Conservation (phyloP, 805 yeast species). For the Candida manassasensis region DNA sequence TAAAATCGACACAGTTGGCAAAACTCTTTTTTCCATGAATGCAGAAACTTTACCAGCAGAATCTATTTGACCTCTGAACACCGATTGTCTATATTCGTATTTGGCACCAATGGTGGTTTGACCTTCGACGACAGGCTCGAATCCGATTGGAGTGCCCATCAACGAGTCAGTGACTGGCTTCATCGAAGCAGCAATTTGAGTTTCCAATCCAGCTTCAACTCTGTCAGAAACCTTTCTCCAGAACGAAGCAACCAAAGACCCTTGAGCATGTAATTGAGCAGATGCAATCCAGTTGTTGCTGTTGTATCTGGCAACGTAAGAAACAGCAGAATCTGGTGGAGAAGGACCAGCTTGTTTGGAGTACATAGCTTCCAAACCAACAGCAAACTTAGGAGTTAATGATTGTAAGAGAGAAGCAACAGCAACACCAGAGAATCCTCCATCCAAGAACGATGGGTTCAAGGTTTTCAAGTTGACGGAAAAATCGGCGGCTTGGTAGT, state of each 20-base stretch:
- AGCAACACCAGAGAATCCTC: conserved; percentile 78
- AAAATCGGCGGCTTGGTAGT: conserved; percentile 84
- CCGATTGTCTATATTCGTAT: conserved; percentile 94
- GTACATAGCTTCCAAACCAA: conserved; percentile 92
- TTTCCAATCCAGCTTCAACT: conserved; percentile 92
- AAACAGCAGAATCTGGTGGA: conserved; percentile 82
- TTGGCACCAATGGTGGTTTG: conserved; percentile 93
- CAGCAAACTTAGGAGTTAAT: conserved; percentile 72
- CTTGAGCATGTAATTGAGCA: conserved; percentile 91
- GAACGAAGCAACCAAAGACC: conserved; percentile 82
- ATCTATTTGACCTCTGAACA: conserved; percentile 93
- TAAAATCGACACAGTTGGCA: conserved; percentile 84
- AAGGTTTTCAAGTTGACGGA: conserved; percentile 85
- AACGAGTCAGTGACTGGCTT: conserved; percentile 70
- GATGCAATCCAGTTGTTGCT: conserved; percentile 89
- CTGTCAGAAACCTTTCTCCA: conserved; percentile 91
- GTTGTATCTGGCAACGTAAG: conserved; percentile 86
- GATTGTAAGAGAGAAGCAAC: conserved; percentile 90
- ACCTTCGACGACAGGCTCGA: conserved; percentile 84
- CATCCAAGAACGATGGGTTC: conserved; percentile 78
- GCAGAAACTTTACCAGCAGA: conserved; percentile 86
- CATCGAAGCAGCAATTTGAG: conserved; percentile 73
- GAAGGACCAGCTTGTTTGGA: conserved; percentile 68
- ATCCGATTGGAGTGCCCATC: conserved; percentile 75
- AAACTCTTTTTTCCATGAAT: conserved; percentile 86